Evolutionary conservation across 768 basidiomycete species (phyloP), one percentile per base, ranked within the genome.

Genomic region (Russula griseocarnosa): DNA sequence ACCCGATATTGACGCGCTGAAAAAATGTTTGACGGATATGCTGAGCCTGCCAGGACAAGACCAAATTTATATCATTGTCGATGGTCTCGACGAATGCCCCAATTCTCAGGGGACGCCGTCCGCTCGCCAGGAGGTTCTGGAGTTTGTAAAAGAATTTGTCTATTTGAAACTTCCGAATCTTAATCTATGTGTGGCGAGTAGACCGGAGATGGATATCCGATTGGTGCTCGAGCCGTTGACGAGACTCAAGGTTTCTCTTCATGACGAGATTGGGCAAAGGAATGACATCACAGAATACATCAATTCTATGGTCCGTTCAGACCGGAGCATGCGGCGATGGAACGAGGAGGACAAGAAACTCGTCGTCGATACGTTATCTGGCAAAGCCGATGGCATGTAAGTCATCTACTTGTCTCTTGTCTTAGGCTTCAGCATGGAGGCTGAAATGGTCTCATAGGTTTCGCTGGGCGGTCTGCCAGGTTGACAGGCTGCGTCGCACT

Each of bases 321-420:
- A 47, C 22, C 22, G 22, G 46, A 14, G 9, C 4, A 47, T 47
- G 46, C n/a, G 9, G 22, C 22, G 46, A 5, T 47, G 46, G 46
- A 47, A 34, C n/a, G 59, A 20, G 1, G 40, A 30, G 20, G 51
- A 60, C 32, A 54, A 38, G 16, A 38, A 24, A n/a, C 51, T 60
- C 0, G 58, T 55, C 1, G 7, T 64, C 5, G 51, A 54, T 18
- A 24, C 22, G 1, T 44, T 64, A 1, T 49, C 63, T 13, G 13
- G 18, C 20, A 60, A 53, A 32, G 63, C 49, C 5, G 32, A 61
- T 8, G 63, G 63, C 16, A 64, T 64, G 63, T 64, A 38, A 22
- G 63, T 38, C 3, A 28, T 32, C 11, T n/a, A n/a, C n/a, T n/a
- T 20, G 3, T 8, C 0, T 18, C 5, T 13, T 3, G 2, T 42